Conservation (phyloP, 352 stramenopile species). For the Peronospora belbahrii region DNA sequence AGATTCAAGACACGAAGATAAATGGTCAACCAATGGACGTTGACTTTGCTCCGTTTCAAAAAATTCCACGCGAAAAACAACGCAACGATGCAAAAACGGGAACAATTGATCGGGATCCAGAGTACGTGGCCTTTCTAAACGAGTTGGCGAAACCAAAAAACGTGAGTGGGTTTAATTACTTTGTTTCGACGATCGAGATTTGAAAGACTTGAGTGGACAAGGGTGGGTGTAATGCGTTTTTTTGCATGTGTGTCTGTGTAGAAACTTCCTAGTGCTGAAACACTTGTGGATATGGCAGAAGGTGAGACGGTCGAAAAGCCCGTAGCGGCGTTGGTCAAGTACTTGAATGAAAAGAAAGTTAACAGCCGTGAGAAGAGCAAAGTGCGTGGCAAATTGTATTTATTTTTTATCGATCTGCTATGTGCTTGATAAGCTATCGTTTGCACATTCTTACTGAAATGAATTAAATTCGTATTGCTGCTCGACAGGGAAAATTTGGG, state of each 20-base stretch:
- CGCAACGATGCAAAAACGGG: slow-evolving; percentile 71
- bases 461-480: neutral
- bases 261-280: slow-evolving; percentile 69
- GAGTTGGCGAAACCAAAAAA: slow-evolving; percentile 57
- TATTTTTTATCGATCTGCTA: neutral
- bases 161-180: slow-evolving; percentile 28
- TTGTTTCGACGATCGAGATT: neutral
- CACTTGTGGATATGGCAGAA: slow-evolving; percentile 44
- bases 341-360: slow-evolving; percentile 67
- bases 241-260: slow-evolving; percentile 13
- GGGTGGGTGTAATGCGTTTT: too few relatives aligned
- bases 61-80: slow-evolving; percentile 71
- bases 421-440: too few relatives aligned
- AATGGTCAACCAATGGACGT: slow-evolving; percentile 34
- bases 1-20: slow-evolving; percentile 32
- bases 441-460: neutral
- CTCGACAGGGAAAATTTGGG: slow-evolving; percentile 27
- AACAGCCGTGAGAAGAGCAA: slow-evolving; percentile 62
- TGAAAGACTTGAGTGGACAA: neutral
- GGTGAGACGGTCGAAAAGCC: slow-evolving; percentile 53
- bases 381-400: slow-evolving; percentile 28
- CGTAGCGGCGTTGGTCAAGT: slow-evolving; percentile 69
- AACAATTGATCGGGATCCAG: slow-evolving; percentile 63
- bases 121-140: slow-evolving; percentile 70
- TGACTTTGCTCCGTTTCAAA: slow-evolving; percentile 73